These are phyloP conservation scores for Diaporthe citri DNA, from an alignment of 2,329 filamentous ascomycete species.

Conservation along the genomic window DNA sequence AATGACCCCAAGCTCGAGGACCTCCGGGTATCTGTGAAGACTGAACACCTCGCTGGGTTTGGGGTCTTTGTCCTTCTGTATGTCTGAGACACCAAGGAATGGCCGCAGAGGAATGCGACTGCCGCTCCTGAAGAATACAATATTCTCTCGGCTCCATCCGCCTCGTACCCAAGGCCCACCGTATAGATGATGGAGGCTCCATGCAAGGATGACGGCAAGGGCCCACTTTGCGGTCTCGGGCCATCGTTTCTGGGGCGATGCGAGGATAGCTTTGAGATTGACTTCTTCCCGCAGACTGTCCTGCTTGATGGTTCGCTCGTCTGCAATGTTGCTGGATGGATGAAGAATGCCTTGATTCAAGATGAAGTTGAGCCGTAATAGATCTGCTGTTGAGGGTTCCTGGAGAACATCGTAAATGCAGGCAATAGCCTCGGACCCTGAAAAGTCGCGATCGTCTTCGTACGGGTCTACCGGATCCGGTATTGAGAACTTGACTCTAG, in stretches of 20 bases:
- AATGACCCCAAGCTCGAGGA: background rate
- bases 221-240: background rate
- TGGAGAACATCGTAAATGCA: background rate
- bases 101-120: background rate
- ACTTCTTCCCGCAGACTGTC: background rate
- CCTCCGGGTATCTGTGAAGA: background rate
- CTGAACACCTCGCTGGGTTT: background rate
- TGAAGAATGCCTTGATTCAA: background rate
- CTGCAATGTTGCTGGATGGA: background rate
- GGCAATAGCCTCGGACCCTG: background rate
- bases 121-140: background rate
- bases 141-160: background rate
- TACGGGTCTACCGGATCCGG: background rate
- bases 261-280: background rate
- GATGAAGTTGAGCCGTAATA: background rate
- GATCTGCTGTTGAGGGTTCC: background rate
- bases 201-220: background rate
- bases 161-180: background rate
- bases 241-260: background rate
- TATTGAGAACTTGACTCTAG: background rate
- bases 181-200: background rate
- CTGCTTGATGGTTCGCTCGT: background rate
- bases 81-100: background rate
- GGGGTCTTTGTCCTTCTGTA: too few relatives aligned
- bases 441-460: background rate